phyloP scores from a whole-genome alignment of 441 rosid species.

The Viola pubescens region DNA sequence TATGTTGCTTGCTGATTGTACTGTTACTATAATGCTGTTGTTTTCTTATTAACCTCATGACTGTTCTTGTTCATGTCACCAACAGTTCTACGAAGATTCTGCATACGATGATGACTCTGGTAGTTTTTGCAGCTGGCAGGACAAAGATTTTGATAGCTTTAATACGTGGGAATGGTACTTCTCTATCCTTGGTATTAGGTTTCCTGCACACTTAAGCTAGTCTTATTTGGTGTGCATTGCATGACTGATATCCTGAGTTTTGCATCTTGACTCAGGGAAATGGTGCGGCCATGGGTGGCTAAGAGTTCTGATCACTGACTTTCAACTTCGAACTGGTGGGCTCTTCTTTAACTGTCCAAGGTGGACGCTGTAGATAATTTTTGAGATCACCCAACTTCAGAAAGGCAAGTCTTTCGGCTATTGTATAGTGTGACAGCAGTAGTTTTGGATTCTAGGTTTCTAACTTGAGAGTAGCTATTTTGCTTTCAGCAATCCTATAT shows the following conservation, averaged over 20 bases:
- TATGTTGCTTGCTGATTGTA: background rate
- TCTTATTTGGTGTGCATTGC: background rate
- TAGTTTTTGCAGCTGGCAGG: slow-evolving; percentile 7
- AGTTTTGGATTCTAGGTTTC: background rate
- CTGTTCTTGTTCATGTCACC: background rate
- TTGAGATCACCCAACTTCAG: slow-evolving; percentile 6
- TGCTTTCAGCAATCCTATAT: background rate
- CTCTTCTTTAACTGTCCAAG: background rate
- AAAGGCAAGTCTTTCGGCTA: slow-evolving; percentile 35
- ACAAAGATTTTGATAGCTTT: slow-evolving; percentile 13
- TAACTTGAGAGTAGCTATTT: background rate
- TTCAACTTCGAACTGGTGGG: too few relatives aligned
- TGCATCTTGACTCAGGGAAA: slow-evolving; percentile 19
- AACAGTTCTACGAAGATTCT: slow-evolving; percentile 27
- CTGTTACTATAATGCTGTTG: too few relatives aligned
- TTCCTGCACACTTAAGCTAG: background rate
- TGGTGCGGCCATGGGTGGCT: slow-evolving; percentile 6
- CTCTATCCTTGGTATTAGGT: background rate
- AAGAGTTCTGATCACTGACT: background rate
- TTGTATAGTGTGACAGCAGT: slow-evolving; percentile 24
- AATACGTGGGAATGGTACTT: slow-evolving; percentile 17
- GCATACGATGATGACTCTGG: slow-evolving; percentile 21
- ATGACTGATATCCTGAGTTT: background rate
- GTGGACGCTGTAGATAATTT: slow-evolving; percentile 5
- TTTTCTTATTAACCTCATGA: too few relatives aligned